Base-by-base conservation (phyloP, 78 protist species). In the Cavenderia fasciculata region DNA sequence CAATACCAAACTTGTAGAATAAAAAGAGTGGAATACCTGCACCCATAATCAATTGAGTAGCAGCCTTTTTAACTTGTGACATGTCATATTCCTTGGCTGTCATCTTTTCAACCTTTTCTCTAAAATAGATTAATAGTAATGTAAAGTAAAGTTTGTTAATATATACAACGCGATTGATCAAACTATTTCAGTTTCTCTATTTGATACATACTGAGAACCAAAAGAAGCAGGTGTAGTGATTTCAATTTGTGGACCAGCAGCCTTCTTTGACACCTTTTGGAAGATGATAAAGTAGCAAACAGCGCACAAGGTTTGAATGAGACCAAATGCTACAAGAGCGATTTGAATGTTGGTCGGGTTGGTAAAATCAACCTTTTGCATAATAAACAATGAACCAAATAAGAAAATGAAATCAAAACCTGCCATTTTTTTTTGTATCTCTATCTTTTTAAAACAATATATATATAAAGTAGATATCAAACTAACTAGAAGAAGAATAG, bases 341-440 rank as follows among this genome's bases (percentile, higher is more conserved):
- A 68, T 68, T 19, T 31, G 14, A 16, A 59, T 54, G 44, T 82
- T 51, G 40, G 54, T 47, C 29, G 59, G 61, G 14, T 82, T 51
- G 10, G 41, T 82, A 27, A 82, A 82, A 49, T 82, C 70, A 40
- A 82, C 56, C 74, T 82, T 82, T 65, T 82, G 76, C 38, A 82
- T 57, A n/a, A 82, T 23, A 54, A 61, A 82, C 33, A 82, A 44
- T 19, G 44, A 43, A 21, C 90, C 90, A 68, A 82, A 62, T 31
- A 63, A 4, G 38, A 63, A 40, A 5, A 63, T 27, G 27, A 57
- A 57, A 57, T 57, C 63, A 3, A 57, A 57, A 57, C n/a, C n/a
- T n/a, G n/a, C n/a, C n/a, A n/a, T n/a, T n/a, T n/a, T n/a, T n/a
- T n/a, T n/a, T n/a, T n/a, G n/a, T n/a, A n/a, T n/a, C n/a, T n/a